Evolutionary conservation across 2,329 filamentous ascomycete genomes (phyloP).

Genomic region (Colletotrichum costaricense): DNA sequence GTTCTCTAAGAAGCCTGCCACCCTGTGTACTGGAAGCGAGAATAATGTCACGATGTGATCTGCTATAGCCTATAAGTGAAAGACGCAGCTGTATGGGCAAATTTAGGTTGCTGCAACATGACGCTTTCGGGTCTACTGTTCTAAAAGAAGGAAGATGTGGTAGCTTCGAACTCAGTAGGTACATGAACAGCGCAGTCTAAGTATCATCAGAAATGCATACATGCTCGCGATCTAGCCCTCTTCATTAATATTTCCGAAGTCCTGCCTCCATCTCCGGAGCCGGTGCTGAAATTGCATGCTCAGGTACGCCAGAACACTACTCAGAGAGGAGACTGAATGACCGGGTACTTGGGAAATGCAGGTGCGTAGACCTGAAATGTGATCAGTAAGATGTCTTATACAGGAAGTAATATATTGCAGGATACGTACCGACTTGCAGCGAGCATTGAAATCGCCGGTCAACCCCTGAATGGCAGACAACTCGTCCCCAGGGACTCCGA

Average conservation of each 20-base stretch:
- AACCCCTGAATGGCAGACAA: conserved; percentile 42
- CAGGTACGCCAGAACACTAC: not conserved
- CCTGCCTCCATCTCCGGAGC: not conserved
- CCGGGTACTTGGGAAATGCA: conserved; percentile 9
- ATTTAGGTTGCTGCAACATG: no score
- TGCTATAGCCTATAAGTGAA: no score
- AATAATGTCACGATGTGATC: no score
- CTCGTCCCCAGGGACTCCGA: conserved; percentile 50
- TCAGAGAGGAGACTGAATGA: not conserved
- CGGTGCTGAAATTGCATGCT: not conserved
- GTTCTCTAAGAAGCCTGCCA: no score
- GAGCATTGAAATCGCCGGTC: conserved; percentile 46
- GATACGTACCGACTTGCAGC: conserved; percentile 42
- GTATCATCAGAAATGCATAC: no score
- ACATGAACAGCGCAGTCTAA: no score
- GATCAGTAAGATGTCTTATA: not conserved
- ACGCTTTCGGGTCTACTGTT: no score
- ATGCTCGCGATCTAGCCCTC: not conserved
- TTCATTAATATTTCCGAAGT: not conserved
- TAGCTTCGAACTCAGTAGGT: no score
- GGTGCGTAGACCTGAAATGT: not conserved
- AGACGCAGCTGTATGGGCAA: no score
- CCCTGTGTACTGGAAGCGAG: no score
- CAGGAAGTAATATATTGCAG: no score
- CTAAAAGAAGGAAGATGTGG: no score